Evolutionary conservation across 306 rosid species (phyloP).

Genomic region (Rubus parviflorus): DNA sequence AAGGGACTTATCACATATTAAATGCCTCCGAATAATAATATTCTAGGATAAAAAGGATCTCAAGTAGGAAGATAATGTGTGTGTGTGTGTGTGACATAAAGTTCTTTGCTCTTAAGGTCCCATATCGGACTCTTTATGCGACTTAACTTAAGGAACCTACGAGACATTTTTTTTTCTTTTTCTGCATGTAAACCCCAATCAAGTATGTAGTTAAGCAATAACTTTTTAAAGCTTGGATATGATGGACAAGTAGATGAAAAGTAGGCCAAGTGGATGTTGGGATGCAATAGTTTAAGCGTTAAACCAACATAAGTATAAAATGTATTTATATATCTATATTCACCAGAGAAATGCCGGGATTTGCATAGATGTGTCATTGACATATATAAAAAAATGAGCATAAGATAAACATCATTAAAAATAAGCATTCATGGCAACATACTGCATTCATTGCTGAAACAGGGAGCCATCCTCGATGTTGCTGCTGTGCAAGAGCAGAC

Average conservation of each 20-base stretch:
- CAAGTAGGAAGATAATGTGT: too few relatives aligned
- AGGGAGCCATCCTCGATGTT: constrained; percentile 98
- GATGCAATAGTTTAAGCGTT: background rate
- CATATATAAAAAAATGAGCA: background rate
- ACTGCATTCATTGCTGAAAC: constrained; percentile 98
- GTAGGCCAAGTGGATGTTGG: background rate
- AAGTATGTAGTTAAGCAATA: background rate
- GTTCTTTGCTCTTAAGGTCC: background rate
- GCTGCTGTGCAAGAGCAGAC: constrained; percentile 98
- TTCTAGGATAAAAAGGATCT: too few relatives aligned
- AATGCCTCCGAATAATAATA: too few relatives aligned
- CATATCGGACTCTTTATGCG: background rate
- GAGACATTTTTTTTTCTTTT: background rate
- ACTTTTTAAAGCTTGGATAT: background rate
- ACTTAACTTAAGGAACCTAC: background rate
- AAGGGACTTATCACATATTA: too few relatives aligned
- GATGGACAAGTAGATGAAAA: background rate
- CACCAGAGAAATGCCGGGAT: background rate
- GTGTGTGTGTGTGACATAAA: background rate
- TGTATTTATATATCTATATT: background rate
- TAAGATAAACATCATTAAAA: constrained; percentile 2
- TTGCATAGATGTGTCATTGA: background rate
- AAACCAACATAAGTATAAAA: background rate
- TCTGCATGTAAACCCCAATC: background rate
- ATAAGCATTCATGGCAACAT: constrained; percentile 32